Conservation (phyloP, 345 rosid species). For the Noccaea bulbosa region DNA sequence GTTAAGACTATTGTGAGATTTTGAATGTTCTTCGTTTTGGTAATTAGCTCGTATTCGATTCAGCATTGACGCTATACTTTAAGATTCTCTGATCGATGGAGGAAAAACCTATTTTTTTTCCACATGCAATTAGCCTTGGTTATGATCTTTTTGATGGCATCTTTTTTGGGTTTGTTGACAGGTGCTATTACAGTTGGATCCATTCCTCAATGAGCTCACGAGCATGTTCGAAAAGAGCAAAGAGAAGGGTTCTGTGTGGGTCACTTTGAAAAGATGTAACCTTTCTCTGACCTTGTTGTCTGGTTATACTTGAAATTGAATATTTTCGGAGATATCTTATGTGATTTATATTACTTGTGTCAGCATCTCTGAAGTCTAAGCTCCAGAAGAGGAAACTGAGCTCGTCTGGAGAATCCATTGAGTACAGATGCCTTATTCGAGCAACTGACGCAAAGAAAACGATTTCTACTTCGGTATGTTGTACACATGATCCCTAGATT, state of each 20-base stretch:
- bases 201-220: slow-evolving; percentile 88
- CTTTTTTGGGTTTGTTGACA: slow-evolving; percentile 25
- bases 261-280: slow-evolving; percentile 89
- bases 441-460: slow-evolving; percentile 87
- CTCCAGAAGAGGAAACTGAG: slow-evolving; percentile 70
- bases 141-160: not conserved
- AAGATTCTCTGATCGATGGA: not conserved
- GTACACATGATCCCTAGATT: not conserved
- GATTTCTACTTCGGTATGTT: slow-evolving; percentile 77
- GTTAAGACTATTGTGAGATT: slow-evolving; percentile 11
- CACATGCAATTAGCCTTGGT: slow-evolving; percentile 9
- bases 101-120: not conserved
- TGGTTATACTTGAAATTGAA: not conserved
- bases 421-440: slow-evolving; percentile 85
- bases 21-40: not conserved
- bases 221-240: slow-evolving; percentile 85
- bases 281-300: not conserved
- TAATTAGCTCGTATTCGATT: not conserved
- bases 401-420: slow-evolving; percentile 62
- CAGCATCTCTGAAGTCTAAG: slow-evolving; percentile 87
- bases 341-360: slow-evolving; percentile 6
- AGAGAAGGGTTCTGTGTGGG: slow-evolving; percentile 89
- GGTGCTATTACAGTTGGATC: slow-evolving; percentile 85
- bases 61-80: slow-evolving; percentile 10
- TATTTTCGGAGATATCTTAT: slow-evolving; percentile 3